Conservation (phyloP, 345 rosid species). For the Salix caprea region DNA sequence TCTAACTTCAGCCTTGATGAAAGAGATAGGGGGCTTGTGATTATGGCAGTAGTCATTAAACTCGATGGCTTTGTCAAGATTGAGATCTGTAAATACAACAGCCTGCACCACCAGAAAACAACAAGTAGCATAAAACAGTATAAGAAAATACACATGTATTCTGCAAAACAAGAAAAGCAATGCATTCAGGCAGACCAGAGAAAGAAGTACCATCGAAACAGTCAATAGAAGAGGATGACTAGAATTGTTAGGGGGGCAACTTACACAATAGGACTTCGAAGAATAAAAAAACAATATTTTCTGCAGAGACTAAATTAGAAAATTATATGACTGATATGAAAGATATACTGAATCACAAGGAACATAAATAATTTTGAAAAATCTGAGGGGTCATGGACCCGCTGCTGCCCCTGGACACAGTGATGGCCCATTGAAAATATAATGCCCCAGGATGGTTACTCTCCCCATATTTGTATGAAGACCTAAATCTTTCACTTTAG, state of each 20-base stretch:
- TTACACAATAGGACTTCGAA: not conserved
- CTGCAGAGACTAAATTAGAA: not conserved
- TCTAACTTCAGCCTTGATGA: conserved; percentile 87
- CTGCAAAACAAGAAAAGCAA: not conserved
- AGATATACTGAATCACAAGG: not conserved
- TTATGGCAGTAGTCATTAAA: conserved; percentile 78
- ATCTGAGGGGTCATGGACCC: not conserved
- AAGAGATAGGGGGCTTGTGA: conserved; percentile 85
- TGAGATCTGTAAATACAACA: conserved; percentile 81
- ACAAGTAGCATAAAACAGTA: not conserved
- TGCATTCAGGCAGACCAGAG: not conserved
- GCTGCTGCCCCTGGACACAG: not conserved
- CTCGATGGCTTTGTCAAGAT: conserved; percentile 70
- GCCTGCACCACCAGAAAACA: conserved; percentile 48
- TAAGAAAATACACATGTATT: not conserved
- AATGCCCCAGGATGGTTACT: not conserved
- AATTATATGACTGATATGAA: not conserved
- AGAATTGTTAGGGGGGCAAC: not conserved
- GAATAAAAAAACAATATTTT: not conserved
- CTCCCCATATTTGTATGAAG: not conserved
- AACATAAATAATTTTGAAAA: not conserved
- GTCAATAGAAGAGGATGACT: not conserved
- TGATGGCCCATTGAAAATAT: not conserved
- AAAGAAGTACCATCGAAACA: not conserved
- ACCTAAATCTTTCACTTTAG: not conserved